phyloP scores from a whole-genome alignment of 768 basidiomycete species.

The Suillus discolor region DNA sequence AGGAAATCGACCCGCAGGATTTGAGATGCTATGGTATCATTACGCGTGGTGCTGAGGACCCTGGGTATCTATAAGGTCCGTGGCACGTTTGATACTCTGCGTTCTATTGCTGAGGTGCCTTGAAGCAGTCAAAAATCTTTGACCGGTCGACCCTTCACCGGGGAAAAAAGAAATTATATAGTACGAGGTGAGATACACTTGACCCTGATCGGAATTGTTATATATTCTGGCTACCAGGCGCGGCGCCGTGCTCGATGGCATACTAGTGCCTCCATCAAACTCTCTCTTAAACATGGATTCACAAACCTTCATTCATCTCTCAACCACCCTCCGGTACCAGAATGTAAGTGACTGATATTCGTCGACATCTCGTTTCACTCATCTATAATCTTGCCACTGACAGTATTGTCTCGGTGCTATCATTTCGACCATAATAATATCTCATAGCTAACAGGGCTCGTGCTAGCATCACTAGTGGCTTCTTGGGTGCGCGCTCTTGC shows the following conservation, averaged over 20 bases:
- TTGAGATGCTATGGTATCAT: not conserved
- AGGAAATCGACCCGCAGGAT: not conserved
- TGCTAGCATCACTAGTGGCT: not conserved
- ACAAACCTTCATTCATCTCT: not conserved
- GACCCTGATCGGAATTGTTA: not conserved
- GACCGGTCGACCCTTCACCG: not conserved
- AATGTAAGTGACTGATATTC: not conserved
- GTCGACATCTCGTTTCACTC: not conserved
- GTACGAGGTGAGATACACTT: not conserved
- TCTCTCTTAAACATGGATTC: not conserved
- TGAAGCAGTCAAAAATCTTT: not conserved
- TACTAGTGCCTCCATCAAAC: not conserved
- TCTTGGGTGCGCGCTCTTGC: not conserved
- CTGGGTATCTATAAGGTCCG: not conserved
- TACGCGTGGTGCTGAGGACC: not conserved
- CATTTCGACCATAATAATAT: not conserved
- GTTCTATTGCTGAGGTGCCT: not conserved
- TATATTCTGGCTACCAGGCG: not conserved
- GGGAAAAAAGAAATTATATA: no score
- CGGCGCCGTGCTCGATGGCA: not conserved
- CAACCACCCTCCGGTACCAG: not conserved
- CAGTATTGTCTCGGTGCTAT: not conserved
- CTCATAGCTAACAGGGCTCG: not conserved
- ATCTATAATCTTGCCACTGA: not conserved
- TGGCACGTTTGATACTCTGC: not conserved